phyloP scores from a whole-genome alignment of 176 grass and related monocot genomes.

The Calamus simplicifolius region DNA sequence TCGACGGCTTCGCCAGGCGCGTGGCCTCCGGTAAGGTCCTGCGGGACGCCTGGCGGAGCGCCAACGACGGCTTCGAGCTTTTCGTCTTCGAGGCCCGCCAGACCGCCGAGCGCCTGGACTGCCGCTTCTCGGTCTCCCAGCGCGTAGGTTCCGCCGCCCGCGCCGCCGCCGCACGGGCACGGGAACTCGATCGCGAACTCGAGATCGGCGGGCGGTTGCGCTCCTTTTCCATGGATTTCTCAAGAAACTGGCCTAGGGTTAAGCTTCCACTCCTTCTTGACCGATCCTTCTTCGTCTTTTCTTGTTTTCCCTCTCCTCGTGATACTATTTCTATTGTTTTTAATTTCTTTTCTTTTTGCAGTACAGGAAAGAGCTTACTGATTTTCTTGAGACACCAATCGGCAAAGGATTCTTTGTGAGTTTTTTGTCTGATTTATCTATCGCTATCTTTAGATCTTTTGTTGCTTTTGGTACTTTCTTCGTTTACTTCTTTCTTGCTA shows the following conservation, averaged over 20 bases:
- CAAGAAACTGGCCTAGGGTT: conserved; percentile 91
- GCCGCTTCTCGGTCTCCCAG: conserved; percentile 41
- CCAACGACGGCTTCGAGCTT: conserved; percentile 74
- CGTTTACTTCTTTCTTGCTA: too few species aligned
- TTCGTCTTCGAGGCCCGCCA: conserved; percentile 61
- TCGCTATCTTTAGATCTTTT: too few species aligned
- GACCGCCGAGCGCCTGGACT: conserved; percentile 49
- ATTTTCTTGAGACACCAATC: conserved; percentile 57
- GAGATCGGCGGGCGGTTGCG: conserved; percentile 67
- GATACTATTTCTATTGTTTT: background rate
- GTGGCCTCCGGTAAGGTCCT: conserved; percentile 34
- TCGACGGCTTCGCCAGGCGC: conserved; percentile 54
- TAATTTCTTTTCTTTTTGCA: conserved; percentile 26
- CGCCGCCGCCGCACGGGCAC: conserved; percentile 34
- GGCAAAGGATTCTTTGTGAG: conserved; percentile 67
- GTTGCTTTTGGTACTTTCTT: too few species aligned
- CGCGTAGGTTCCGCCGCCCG: conserved; percentile 49
- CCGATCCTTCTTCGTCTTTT: background rate
- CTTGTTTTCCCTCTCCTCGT: background rate
- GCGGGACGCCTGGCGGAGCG: conserved; percentile 63
- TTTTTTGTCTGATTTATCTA: conserved; percentile 9
- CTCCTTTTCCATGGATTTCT: conserved; percentile 81
- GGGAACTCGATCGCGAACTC: conserved; percentile 71
- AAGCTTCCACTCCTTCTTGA: background rate
- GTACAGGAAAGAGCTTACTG: conserved; percentile 65